Evolutionary conservation across 169 alveolate species (phyloP), one percentile per base, ranked within the genome.

Genomic region (Plasmodium sp.): DNA sequence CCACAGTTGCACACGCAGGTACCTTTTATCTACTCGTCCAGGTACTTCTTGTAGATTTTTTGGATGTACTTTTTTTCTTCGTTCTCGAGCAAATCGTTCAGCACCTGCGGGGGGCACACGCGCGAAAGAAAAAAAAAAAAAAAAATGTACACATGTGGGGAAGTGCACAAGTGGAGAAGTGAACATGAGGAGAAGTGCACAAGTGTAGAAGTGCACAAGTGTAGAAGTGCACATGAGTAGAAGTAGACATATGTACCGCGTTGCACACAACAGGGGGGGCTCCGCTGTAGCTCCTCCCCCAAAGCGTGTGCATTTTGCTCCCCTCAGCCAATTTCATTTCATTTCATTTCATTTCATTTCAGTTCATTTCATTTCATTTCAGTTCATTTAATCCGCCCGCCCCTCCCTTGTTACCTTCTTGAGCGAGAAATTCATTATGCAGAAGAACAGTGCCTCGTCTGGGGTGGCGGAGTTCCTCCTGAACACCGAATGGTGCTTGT

Each of bases 61-160:
- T 79, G 18, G 27, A 86, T 75, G 51, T 86, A 86, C 14, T 77
- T 22, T 43, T 86, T 86, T 86, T 86, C 94, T 86, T 86, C 94
- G 45, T 41, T 86, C 36, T 86, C 94, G 75, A 86, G 41, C 27
- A 86, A 58, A 12, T 86, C 94, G 51, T 75, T 86, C 72, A 86
- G 71, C 81, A 86, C 94, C 94, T 86, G 56, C 16, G 27, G 48
- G 81, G 71, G 45, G 16, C 39, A 58, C 39, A 22, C 41, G 79
- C 79, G 34, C 18, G 58, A 39, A 45, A 5, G 54, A 36, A 22
- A 22, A 81, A 39, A 12, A 22, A 33, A 74, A 34, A 39, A 34
- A 39, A 74, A 33, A 12, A 9, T n/a, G 10, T 5, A 5, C 54
- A 73, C 51, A 45, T 45, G 54, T 6, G 54, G 0, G 6, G 54